Evolutionary conservation across 2,329 filamentous ascomycete species (phyloP).

Genomic region (Nemania diffusa): DNA sequence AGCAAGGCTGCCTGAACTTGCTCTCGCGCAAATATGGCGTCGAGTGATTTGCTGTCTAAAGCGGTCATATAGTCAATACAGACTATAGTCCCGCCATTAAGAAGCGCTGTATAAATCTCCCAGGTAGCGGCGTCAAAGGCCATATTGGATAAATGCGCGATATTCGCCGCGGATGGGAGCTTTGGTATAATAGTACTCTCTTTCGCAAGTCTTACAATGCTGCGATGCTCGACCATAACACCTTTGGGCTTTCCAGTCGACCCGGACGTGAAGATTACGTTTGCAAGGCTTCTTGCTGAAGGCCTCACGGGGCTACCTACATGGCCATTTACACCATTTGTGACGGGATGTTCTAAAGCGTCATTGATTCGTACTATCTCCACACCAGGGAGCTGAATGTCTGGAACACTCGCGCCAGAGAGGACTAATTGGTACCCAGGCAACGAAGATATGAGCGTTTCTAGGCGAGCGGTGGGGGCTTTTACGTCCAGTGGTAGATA

Average conservation of each 20-base stretch:
- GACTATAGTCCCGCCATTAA: slow-evolving; percentile 25
- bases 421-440: slow-evolving; percentile 9
- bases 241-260: slow-evolving; percentile 24
- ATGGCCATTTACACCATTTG: slow-evolving; percentile 9
- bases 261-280: slow-evolving; percentile 31
- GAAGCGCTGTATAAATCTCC: slow-evolving; percentile 21
- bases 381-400: slow-evolving; percentile 9
- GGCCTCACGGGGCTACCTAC: not conserved
- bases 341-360: slow-evolving; percentile 3
- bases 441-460: slow-evolving; percentile 20
- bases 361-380: slow-evolving; percentile 20
- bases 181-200: slow-evolving; percentile 7
- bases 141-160: slow-evolving; percentile 26
- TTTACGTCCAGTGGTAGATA: slow-evolving; percentile 23
- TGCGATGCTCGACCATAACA: slow-evolving; percentile 27
- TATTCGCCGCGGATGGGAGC: slow-evolving; percentile 5
- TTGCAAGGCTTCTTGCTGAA: slow-evolving; percentile 21
- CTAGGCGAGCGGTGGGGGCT: slow-evolving; percentile 9
- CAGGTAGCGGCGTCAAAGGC: slow-evolving; percentile 28
- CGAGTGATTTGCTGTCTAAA: slow-evolving; percentile 19
- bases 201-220: slow-evolving; percentile 19
- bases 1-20: slow-evolving; percentile 16
- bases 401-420: not conserved
- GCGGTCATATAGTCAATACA: slow-evolving; percentile 28
- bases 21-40: slow-evolving; percentile 16